Conservation (phyloP, 108 stramenopile genomes). For the Pseudonitzschia multistriata region DNA sequence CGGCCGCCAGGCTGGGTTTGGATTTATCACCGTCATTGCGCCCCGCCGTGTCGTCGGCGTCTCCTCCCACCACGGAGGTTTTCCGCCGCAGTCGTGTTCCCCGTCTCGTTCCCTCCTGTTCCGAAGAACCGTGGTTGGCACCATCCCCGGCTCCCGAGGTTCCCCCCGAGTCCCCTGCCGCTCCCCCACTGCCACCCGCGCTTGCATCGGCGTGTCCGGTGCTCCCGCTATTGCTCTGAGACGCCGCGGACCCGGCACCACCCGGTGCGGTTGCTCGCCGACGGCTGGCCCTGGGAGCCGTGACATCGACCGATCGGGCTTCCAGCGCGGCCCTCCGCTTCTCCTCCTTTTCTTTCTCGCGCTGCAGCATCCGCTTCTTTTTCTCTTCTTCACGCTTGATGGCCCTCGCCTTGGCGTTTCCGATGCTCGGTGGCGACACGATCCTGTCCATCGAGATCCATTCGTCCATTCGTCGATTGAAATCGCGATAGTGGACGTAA, state of each 20-base stretch:
- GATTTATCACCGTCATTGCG: not conserved
- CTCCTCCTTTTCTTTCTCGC: conserved; percentile 42
- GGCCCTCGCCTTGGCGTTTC: conserved; percentile 79
- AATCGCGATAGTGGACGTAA: conserved; percentile 91
- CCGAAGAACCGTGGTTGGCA: not conserved
- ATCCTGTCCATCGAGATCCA: conserved; percentile 88
- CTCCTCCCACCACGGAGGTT: conserved; percentile 14
- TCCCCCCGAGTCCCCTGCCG: conserved; percentile 13
- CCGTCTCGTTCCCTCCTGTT: conserved; percentile 14
- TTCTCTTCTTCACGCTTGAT: conserved; percentile 64
- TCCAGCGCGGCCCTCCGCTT: conserved; percentile 5
- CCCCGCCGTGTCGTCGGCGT: not conserved
- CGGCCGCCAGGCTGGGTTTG: conserved; percentile 27
- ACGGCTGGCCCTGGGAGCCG: conserved; percentile 41
- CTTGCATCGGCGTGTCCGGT: conserved; percentile 11
- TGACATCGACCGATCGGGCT: conserved; percentile 31
- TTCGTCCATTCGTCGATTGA: conserved; percentile 98
- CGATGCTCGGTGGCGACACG: conserved; percentile 74
- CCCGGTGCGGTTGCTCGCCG: conserved; percentile 24
- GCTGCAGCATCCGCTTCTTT: conserved; percentile 37
- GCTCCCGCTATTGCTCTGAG: not conserved
- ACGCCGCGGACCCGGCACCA: not conserved
- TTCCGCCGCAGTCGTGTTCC: conserved; percentile 10
- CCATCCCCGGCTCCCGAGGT: not conserved
- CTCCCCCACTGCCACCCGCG: conserved; percentile 29